Conservation (phyloP, 2,329 filamentous ascomycete species). For the Phaeosphaeria sp. region DNA sequence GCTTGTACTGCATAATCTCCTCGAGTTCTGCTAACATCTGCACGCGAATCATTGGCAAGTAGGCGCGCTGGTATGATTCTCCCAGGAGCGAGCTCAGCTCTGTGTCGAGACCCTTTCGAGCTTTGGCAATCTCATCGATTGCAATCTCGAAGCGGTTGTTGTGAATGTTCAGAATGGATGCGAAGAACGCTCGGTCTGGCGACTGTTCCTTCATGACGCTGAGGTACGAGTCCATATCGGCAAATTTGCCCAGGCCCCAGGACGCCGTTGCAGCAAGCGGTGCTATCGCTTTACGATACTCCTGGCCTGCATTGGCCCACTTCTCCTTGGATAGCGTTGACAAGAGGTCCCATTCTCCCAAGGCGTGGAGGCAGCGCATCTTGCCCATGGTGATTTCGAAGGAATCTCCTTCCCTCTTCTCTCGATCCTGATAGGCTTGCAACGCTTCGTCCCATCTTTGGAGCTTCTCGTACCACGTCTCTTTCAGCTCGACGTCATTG, state of each 20-base stretch:
- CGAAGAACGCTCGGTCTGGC: constrained; percentile 96
- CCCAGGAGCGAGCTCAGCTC: constrained; percentile 96
- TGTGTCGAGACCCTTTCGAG: constrained; percentile 90
- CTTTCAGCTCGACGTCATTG: constrained; percentile 92
- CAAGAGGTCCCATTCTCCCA: constrained; percentile 96
- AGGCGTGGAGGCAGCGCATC: constrained; percentile 96
- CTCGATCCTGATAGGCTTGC: constrained; percentile 87
- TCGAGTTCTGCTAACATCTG: constrained; percentile 99
- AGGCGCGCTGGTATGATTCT: constrained; percentile 97
- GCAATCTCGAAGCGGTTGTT: constrained; percentile 95
- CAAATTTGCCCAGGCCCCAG: constrained; percentile 97
- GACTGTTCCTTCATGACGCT: constrained; percentile 93
- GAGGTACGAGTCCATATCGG: constrained; percentile 96
- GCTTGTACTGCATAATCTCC: constrained; percentile 97
- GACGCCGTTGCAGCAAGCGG: constrained; percentile 93
- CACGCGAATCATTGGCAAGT: constrained; percentile 95
- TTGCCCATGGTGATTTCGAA: constrained; percentile 99
- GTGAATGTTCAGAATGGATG: constrained; percentile 92
- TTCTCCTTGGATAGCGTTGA: constrained; percentile 89
- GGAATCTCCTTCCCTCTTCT: constrained; percentile 72
- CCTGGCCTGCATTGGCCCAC: constrained; percentile 87
- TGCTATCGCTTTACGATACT: constrained; percentile 89
- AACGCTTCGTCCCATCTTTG: constrained; percentile 98
- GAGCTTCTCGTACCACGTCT: constrained; percentile 99
- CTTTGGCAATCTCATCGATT: constrained; percentile 85